Evolutionary conservation across 192 early-diverging fungal species (phyloP), one percentile per base, ranked within the genome.

Genomic region (Coemansia sp.): DNA sequence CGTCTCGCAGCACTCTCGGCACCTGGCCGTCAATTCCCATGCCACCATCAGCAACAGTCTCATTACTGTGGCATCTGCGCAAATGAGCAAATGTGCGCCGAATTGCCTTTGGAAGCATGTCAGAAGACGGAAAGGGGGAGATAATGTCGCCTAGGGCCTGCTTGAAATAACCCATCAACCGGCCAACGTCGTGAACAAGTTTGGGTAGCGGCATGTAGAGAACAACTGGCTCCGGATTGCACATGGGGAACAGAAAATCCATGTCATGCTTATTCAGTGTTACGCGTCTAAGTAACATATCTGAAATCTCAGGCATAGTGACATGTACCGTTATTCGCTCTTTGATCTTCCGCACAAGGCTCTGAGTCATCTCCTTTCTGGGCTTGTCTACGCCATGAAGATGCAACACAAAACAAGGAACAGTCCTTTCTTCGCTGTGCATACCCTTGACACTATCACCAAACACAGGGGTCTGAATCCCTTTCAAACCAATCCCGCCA

Each of bases 291-390:
- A 74, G 41, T 66, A 82, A 43, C 71, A 69, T 74, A 32, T 70
- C 69, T 6, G 80, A 82, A 65, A 82, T 77, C 66, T 74, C 71
- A 5, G 74, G 80, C 74, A 82, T 77, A 8, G 75, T 77, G 13
- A 77, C 75, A 13, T 74, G 66, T 1, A 66, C 66, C 0, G 69
- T 74, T 69, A 82, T 77, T 46, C 66, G 69, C 61, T 82, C 80
- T 61, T 68, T 26, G 43, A 82, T 82, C 68, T 82, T 74, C 66
- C 64, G 74, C 10, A 77, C 63, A 39, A 82, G 71, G 21, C 72
- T 57, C 63, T 64, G 74, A 2, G 75, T 77, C 68, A 77, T 77
- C 26, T 74, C 75, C 41, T 65, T 71, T 42, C 75, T 62, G 18
- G 80, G 80, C 62, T 71, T 71, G 63, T 71, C 72, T 0, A 82